phyloP scores from a whole-genome alignment of 768 basidiomycete species.

The Leccinum olivaceopallidum region DNA sequence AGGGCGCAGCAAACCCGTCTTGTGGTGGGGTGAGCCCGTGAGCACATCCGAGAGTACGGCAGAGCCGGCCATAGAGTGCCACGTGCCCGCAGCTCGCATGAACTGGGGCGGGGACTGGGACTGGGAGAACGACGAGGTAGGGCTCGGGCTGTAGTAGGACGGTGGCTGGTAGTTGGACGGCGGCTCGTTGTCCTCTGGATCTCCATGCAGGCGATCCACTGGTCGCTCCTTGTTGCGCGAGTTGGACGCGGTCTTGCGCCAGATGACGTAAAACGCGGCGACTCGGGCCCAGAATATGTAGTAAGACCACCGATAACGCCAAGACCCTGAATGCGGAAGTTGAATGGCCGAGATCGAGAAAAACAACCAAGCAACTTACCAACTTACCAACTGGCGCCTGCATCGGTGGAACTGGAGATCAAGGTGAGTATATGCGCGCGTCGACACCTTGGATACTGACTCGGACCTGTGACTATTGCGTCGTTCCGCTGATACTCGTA shows the following conservation, averaged over 20 bases:
- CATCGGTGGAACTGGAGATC: conserved; percentile 38
- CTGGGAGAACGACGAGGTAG: conserved; percentile 44
- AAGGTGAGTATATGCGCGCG: conserved; percentile 1
- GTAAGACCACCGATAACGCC: conserved; percentile 64
- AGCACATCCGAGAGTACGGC: conserved; percentile 20
- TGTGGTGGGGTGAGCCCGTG: conserved; percentile 19
- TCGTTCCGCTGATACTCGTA: too few relatives aligned
- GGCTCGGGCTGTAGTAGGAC: conserved; percentile 62
- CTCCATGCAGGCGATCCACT: conserved; percentile 59
- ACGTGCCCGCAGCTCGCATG: conserved; percentile 13
- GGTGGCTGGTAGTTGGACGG: conserved; percentile 49
- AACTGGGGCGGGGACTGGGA: conserved; percentile 16
- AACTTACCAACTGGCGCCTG: conserved; percentile 41
- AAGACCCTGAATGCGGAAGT: conserved; percentile 27
- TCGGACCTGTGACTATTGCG: too few relatives aligned
- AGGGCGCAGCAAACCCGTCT: conserved; percentile 14
- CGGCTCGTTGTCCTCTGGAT: conserved; percentile 52
- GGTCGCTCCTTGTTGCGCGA: conserved; percentile 54
- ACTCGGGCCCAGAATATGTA: too few relatives aligned
- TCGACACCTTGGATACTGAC: conserved; percentile 13
- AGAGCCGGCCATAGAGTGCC: conserved; percentile 22
- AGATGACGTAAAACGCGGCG: too few relatives aligned
- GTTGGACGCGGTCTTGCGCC: too few relatives aligned
- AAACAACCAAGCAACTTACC: conserved; percentile 26
- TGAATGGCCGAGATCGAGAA: not conserved